These are phyloP conservation scores for Colletotrichum tabaci DNA, from an alignment of 2,329 filamentous ascomycete species.

Conservation along the genomic window DNA sequence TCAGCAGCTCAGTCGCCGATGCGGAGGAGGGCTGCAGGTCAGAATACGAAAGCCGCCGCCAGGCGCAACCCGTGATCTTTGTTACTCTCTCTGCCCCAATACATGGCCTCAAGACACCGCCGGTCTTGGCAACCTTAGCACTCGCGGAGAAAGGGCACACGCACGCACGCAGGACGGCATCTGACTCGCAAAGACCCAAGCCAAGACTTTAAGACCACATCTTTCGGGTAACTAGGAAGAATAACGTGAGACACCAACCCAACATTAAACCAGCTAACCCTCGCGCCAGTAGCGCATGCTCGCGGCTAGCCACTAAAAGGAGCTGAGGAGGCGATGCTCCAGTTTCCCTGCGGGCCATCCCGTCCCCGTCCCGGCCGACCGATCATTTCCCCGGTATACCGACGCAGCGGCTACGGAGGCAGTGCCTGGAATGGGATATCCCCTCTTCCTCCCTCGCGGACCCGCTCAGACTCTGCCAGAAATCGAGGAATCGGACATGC, in stretches of 20 bases:
- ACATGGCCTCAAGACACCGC: background rate
- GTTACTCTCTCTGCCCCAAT: constrained; percentile 3
- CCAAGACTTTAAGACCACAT: constrained; percentile 28
- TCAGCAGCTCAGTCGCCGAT: constrained; percentile 14
- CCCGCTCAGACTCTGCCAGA: constrained; percentile 19
- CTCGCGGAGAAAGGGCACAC: constrained; percentile 26
- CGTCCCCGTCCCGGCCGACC: constrained; percentile 32
- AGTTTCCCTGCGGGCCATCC: constrained; percentile 31
- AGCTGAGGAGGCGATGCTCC: constrained; percentile 8
- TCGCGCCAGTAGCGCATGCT: constrained; percentile 19
- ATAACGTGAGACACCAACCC: constrained; percentile 33
- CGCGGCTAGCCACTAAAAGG: background rate
- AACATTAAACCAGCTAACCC: constrained; percentile 17
- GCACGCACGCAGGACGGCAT: constrained; percentile 13
- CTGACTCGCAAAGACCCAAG: constrained; percentile 26
- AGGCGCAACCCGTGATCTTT: constrained; percentile 30
- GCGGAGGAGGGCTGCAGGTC: constrained; percentile 4
- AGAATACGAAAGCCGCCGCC: constrained; percentile 18
- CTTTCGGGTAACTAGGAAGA: constrained; percentile 12
- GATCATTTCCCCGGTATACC: constrained; percentile 34
- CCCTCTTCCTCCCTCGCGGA: constrained; percentile 9
- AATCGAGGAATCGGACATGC: constrained; percentile 8
- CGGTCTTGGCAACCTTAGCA: constrained; percentile 29
- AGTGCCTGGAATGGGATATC: constrained; percentile 20
- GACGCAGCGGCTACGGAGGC: constrained; percentile 20